These are phyloP conservation scores for Avena insularis DNA, from an alignment of 176 grass and related monocot species.

Conservation along the genomic window DNA sequence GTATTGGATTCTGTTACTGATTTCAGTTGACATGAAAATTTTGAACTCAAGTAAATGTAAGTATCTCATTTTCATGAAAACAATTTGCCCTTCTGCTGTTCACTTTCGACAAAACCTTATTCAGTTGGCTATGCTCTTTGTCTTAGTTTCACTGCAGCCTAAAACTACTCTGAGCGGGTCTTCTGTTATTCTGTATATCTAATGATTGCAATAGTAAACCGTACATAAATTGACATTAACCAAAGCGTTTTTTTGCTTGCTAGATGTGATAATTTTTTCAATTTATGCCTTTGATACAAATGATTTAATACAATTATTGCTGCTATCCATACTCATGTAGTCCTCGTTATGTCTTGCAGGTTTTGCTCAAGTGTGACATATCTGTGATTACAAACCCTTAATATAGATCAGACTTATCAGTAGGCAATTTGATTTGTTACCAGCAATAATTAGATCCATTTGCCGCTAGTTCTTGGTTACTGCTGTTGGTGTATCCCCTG, in stretches of 20 bases:
- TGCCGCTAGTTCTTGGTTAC: neutral
- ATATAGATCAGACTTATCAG: constrained; percentile 47
- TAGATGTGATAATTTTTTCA: neutral
- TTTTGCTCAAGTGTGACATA: constrained; percentile 42
- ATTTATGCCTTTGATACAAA: neutral
- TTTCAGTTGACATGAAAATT: neutral
- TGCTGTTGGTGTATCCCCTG: neutral
- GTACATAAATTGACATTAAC: neutral
- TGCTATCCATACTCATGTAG: neutral
- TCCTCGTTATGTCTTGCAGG: constrained; percentile 39
- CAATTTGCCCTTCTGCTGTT: neutral
- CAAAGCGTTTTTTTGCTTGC: neutral
- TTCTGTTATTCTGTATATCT: constrained; percentile 17
- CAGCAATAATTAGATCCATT: constrained; percentile 50
- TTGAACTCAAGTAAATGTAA: neutral
- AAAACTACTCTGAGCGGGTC: neutral
- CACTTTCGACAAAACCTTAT: neutral
- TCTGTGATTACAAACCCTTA: constrained; percentile 48
- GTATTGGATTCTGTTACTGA: neutral
- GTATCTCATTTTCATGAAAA: neutral
- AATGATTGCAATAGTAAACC: neutral
- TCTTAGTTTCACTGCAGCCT: neutral
- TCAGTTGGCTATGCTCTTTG: neutral
- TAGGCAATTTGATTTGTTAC: constrained; percentile 60
- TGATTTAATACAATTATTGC: neutral